phyloP scores from a whole-genome alignment of 495 filamentous ascomycete species.

The Penicillium flavigenum region DNA sequence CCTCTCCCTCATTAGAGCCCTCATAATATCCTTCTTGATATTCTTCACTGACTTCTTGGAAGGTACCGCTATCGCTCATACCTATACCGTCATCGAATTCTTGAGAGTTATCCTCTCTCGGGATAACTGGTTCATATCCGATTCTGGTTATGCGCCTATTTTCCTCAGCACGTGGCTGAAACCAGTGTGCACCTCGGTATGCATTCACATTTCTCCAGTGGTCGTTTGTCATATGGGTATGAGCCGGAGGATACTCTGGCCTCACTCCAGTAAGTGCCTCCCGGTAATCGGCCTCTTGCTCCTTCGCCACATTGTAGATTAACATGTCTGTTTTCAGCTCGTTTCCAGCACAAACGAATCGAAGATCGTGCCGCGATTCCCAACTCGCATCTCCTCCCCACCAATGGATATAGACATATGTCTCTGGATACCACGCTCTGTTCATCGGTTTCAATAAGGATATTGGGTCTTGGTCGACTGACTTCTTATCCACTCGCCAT shows the following conservation, averaged over 20 bases:
- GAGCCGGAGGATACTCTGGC: background rate
- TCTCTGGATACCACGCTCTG: conserved; percentile 1
- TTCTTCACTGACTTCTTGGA: background rate
- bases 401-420: background rate
- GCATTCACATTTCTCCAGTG: background rate
- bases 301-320: conserved; percentile 4
- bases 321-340: background rate
- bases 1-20: background rate
- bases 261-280: background rate
- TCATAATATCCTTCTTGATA: conserved; percentile 1
- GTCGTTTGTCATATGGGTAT: background rate
- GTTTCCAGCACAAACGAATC: background rate
- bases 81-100: background rate
- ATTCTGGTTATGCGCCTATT: background rate
- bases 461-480: background rate
- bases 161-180: background rate
- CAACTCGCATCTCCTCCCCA: background rate
- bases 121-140: background rate
- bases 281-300: conserved; percentile 1
- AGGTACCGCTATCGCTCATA: background rate
- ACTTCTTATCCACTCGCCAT: conserved; percentile 1
- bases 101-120: background rate
- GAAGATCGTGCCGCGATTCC: background rate
- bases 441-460: conserved; percentile 1
- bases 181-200: conserved; percentile 4